Base-by-base conservation (phyloP, 192 early-diverging fungal species). In the Ambispora gerdemannii region DNA sequence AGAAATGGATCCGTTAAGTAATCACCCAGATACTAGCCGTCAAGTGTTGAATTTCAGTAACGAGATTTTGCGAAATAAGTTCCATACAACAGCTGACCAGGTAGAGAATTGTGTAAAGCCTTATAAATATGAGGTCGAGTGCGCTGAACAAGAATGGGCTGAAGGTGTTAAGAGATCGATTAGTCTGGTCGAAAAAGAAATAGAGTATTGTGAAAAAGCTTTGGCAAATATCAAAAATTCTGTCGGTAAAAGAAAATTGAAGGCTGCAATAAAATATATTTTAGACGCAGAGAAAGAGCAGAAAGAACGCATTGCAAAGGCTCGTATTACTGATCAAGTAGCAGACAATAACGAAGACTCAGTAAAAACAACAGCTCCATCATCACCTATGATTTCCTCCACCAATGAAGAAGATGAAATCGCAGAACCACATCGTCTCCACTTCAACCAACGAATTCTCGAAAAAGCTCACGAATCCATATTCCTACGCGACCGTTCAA, bases 91-190 rank as follows among this genome's bases (percentile, higher is more conserved):
- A 4, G 87, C 94, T 10, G 97, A 97, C 74, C 95, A 97, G 79
- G 97, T 98, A 7, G 97, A 98, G 70, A 98, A 97, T 82, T 97
- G 95, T 1, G 95, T 98, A 78, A 98, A 98, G 78, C 97, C 95
- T 17, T 96, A 92, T 84, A 98, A 98, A 81, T 95, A 94, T 70
- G 96, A 98, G 79, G 92, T 97, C 11, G 96, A 98, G 74, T 87
- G 90, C 35, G 88, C 90, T 22, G 91, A 93, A 27, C 82, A 86
- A 60, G 97, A 98, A 77, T 98, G 97, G 97, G 77, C 79, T 20
- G 93, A 97, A 65, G 97, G 93, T 13, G 86, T 89, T 64, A 91
- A 90, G 72, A 86, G 93, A 30, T 83, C 95, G 2, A 81, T 89
- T 15, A 72, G 73, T 0, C 73, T 94, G 63, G 65, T 98, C 2